These are phyloP conservation scores for Lojkania enalia DNA, from an alignment of 2,329 filamentous ascomycete species.

Conservation along the genomic window DNA sequence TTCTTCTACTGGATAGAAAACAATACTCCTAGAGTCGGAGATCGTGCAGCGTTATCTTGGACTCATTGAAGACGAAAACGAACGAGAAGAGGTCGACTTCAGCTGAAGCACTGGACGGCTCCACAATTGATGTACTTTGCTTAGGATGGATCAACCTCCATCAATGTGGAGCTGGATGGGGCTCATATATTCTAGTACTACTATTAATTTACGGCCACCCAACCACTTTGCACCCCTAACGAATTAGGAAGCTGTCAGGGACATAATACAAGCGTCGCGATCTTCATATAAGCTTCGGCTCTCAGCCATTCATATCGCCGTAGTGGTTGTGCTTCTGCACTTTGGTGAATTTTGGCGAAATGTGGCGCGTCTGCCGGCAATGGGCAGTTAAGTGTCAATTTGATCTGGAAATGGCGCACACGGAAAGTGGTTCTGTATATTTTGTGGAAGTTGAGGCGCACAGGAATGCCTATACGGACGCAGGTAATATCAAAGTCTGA, in stretches of 20 bases:
- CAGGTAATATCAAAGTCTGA: slow-evolving; percentile 22
- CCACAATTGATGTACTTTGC: slow-evolving; percentile 7
- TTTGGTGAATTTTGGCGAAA: slow-evolving; percentile 5
- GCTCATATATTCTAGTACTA: slow-evolving; percentile 18
- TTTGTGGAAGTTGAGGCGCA: slow-evolving; percentile 8
- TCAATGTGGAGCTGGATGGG: slow-evolving; percentile 13
- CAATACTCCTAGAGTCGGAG: slow-evolving; percentile 35
- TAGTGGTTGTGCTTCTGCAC: neutral
- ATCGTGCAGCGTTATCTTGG: slow-evolving; percentile 39
- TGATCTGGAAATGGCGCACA: slow-evolving; percentile 18
- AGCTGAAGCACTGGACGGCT: slow-evolving; percentile 19
- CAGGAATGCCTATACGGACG: slow-evolving; percentile 14
- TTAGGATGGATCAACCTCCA: slow-evolving; percentile 6
- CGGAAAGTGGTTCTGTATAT: slow-evolving; percentile 7
- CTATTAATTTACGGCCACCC: slow-evolving; percentile 25
- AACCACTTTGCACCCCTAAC: slow-evolving; percentile 16
- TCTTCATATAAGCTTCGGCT: slow-evolving; percentile 20
- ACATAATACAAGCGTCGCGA: slow-evolving; percentile 19
- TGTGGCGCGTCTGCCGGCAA: slow-evolving; percentile 4
- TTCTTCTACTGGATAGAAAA: slow-evolving; percentile 29
- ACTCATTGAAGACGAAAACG: slow-evolving; percentile 23
- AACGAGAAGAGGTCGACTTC: slow-evolving; percentile 36
- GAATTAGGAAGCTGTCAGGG: slow-evolving; percentile 18
- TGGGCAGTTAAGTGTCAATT: slow-evolving; percentile 7
- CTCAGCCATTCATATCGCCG: slow-evolving; percentile 12